A percentile compares a stretch with the other conserved stretches of the same genome.
These are phyloP conservation scores for Thoreauomyces humboldtii DNA, from an alignment of 192 early-diverging fungal genomes.

Conservation along the genomic window DNA sequence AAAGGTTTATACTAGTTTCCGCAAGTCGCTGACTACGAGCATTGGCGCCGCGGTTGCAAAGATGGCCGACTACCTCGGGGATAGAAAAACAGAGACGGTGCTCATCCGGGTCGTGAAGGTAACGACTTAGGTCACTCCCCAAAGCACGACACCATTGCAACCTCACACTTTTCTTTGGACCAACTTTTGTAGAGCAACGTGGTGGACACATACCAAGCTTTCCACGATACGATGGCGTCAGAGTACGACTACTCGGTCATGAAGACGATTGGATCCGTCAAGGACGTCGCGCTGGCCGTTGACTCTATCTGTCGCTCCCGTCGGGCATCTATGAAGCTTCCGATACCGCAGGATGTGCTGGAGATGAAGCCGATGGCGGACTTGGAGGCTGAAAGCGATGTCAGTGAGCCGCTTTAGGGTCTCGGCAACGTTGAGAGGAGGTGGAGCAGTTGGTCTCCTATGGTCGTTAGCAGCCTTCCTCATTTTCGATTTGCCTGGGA, in stretches of 20 bases:
- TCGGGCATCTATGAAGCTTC: slow-evolving; percentile 10
- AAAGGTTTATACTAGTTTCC: slow-evolving; percentile 35
- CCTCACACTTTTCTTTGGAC: too few relatives aligned
- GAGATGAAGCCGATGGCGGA: too few relatives aligned
- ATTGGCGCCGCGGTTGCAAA: slow-evolving; percentile 55
- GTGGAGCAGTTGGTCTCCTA: too few relatives aligned
- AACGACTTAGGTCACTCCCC: slow-evolving; percentile 14
- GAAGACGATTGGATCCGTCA: slow-evolving; percentile 28
- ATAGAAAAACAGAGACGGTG: slow-evolving; percentile 71
- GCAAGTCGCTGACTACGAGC: slow-evolving; percentile 45
- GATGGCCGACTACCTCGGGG: slow-evolving; percentile 70
- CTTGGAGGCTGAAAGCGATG: too few relatives aligned
- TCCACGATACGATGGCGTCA: slow-evolving; percentile 27
- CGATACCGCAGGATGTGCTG: too few relatives aligned
- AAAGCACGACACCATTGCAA: background rate
- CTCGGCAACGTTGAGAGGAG: too few relatives aligned
- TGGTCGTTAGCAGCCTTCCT: too few relatives aligned
- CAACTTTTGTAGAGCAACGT: slow-evolving; percentile 34
- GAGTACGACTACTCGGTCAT: slow-evolving; percentile 35
- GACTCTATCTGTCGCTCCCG: slow-evolving; percentile 24
- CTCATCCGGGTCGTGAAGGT: slow-evolving; percentile 72
- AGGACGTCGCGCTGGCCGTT: slow-evolving; percentile 25
- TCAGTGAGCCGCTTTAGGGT: too few relatives aligned
- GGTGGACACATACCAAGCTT: slow-evolving; percentile 36
- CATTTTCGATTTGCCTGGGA: too few relatives aligned